Evolutionary conservation across 2,329 filamentous ascomycete species (phyloP).

Genomic region (Aspergillus amoenus): DNA sequence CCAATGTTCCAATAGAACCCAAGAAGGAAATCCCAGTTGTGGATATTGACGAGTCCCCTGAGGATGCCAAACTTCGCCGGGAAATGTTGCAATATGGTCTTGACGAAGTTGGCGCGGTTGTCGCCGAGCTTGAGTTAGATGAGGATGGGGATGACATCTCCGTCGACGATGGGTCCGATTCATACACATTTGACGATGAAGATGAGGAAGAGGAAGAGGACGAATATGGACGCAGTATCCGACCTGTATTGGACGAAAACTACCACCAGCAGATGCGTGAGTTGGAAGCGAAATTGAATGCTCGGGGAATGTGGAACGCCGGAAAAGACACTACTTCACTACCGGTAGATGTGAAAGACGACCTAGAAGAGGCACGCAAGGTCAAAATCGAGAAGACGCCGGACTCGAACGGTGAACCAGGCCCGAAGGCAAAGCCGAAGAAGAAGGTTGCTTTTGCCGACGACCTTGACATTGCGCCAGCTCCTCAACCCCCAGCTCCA

Average conservation of each 20-base stretch:
- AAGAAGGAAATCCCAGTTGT: constrained; percentile 52
- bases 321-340: constrained; percentile 48
- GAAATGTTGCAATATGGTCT: constrained; percentile 91
- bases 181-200: constrained; percentile 50
- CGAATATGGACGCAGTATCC: constrained; percentile 70
- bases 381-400: constrained; percentile 25
- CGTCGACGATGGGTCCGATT: constrained; percentile 55
- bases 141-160: constrained; percentile 56
- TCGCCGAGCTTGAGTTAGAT: constrained; percentile 86
- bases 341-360: constrained; percentile 32
- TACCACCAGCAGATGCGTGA: constrained; percentile 83
- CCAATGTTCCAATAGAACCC: constrained; percentile 21
- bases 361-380: constrained; percentile 28
- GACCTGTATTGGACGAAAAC: constrained; percentile 66
- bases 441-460: constrained; percentile 83
- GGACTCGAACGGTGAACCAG: constrained; percentile 9
- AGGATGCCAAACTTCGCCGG: constrained; percentile 75
- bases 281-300: constrained; percentile 72
- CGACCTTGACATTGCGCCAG: constrained; percentile 67
- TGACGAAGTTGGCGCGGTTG: constrained; percentile 84
- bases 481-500: constrained; percentile 29
- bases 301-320: constrained; percentile 56
- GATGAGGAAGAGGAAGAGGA: constrained; percentile 70
- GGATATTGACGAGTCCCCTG: constrained; percentile 71
- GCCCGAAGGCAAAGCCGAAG: constrained; percentile 31